Conservation (phyloP, 176 grass and related monocot species). For the Rhynchospora pubera region DNA sequence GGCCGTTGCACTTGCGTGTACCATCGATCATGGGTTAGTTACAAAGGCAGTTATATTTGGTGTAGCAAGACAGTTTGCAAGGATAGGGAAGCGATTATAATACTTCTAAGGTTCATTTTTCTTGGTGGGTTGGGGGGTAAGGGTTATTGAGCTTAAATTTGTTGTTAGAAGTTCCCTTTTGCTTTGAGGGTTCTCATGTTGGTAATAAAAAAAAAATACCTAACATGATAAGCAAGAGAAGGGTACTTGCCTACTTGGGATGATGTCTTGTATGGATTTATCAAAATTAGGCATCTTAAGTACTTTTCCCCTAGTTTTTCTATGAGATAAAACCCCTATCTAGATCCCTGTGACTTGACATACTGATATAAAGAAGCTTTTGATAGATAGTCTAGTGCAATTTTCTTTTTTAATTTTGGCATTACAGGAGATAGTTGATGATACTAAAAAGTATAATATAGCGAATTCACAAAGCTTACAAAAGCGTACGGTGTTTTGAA, state of each 20-base stretch:
- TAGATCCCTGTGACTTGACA: background rate
- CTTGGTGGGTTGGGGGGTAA: background rate
- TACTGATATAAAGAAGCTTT: slow-evolving; percentile 6
- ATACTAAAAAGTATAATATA: background rate
- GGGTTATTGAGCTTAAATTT: background rate
- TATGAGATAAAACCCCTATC: background rate
- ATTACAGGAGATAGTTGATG: background rate
- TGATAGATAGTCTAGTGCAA: background rate
- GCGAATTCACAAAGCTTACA: background rate
- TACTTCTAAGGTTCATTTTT: background rate
- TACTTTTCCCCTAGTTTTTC: background rate
- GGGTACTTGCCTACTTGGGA: background rate
- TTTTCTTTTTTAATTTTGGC: background rate
- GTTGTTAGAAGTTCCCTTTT: background rate
- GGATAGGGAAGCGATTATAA: slow-evolving; percentile 48
- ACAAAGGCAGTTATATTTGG: slow-evolving; percentile 83
- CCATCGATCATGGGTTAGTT: slow-evolving; percentile 66
- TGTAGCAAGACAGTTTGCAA: slow-evolving; percentile 74
- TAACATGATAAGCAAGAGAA: background rate
- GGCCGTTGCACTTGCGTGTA: slow-evolving; percentile 61
- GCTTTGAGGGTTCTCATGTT: slow-evolving; percentile 1
- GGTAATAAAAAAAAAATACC: background rate
- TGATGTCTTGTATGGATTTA: background rate
- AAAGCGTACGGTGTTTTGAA: background rate
- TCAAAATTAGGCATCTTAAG: background rate